phyloP scores from a whole-genome alignment of 345 rosid species.

The Lepidium sativum region DNA sequence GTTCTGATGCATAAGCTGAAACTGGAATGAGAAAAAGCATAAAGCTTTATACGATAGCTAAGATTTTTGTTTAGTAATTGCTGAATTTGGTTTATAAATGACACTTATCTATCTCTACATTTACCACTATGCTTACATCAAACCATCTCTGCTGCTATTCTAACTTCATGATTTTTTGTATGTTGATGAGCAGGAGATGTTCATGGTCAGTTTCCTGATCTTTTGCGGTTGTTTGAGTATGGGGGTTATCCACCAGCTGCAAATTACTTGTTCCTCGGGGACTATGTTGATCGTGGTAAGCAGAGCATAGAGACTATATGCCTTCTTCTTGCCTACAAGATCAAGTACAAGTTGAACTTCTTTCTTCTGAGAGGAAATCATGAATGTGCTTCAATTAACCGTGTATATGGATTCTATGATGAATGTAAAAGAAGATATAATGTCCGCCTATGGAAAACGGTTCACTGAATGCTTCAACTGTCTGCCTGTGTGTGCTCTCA shows the following conservation, averaged over 20 bases:
- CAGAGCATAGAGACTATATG: conserved; percentile 73
- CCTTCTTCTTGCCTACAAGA: conserved; percentile 62
- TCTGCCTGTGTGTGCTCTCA: conserved; percentile 58
- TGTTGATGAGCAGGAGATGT: conserved; percentile 52
- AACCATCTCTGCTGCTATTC: not conserved
- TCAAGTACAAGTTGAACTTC: conserved; percentile 57
- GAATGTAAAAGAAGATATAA: conserved; percentile 78
- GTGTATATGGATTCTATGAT: conserved; percentile 64
- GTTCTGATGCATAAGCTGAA: not conserved
- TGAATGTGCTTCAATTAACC: conserved; percentile 70
- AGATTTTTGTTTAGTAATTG: not conserved
- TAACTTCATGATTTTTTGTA: not conserved
- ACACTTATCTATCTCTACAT: not conserved
- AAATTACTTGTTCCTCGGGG: conserved; percentile 76
- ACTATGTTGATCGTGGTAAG: conserved; percentile 84
- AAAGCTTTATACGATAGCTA: not conserved
- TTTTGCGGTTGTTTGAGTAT: conserved; percentile 74
- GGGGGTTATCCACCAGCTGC: conserved; percentile 77
- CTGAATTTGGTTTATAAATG: not conserved
- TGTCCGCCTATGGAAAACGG: conserved; percentile 58
- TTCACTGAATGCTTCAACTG: conserved; percentile 61
- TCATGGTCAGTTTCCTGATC: conserved; percentile 85
- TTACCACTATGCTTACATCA: not conserved
- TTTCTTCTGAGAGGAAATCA: conserved; percentile 68
- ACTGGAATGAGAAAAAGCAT: not conserved